phyloP scores from a whole-genome alignment of 495 filamentous ascomycete genomes.

The Neurospora sp. region DNA sequence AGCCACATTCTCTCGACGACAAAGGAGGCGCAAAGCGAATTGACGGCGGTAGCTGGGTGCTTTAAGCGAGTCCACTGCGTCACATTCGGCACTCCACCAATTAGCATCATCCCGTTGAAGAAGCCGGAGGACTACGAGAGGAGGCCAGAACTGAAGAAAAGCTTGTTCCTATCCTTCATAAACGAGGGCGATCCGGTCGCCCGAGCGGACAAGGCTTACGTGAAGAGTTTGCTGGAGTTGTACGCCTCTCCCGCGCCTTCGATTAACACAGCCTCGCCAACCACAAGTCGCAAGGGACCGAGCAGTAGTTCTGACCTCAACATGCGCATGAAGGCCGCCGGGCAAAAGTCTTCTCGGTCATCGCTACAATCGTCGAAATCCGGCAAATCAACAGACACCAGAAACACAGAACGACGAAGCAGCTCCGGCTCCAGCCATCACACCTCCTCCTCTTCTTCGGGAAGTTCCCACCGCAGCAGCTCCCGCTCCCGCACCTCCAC shows the following conservation, averaged over 20 bases:
- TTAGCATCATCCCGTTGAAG: constrained; percentile 57
- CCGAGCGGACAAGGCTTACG: constrained; percentile 63
- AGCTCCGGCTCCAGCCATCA: neutral
- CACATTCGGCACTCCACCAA: constrained; percentile 70
- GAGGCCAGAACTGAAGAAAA: constrained; percentile 40
- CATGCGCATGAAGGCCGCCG: constrained; percentile 11
- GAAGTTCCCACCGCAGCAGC: neutral
- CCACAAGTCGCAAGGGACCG: constrained; percentile 4
- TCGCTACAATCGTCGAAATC: constrained; percentile 22
- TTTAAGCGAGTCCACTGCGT: constrained; percentile 75
- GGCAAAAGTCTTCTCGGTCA: constrained; percentile 14
- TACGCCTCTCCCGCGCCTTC: constrained; percentile 53
- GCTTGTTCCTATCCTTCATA: constrained; percentile 63
- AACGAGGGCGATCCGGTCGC: constrained; percentile 80
- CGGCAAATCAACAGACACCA: constrained; percentile 12
- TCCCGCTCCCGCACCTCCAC: neutral
- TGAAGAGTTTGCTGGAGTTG: constrained; percentile 59
- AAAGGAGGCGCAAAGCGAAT: constrained; percentile 46
- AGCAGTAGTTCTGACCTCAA: neutral
- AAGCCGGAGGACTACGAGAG: constrained; percentile 35
- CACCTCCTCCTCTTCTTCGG: neutral
- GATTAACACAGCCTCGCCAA: neutral
- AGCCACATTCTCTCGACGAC: constrained; percentile 61
- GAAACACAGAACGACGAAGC: constrained; percentile 7
- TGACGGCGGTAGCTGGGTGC: constrained; percentile 52